Conservation (phyloP, 2,329 filamentous ascomycete species). For the Sordariomycetes sp. region DNA sequence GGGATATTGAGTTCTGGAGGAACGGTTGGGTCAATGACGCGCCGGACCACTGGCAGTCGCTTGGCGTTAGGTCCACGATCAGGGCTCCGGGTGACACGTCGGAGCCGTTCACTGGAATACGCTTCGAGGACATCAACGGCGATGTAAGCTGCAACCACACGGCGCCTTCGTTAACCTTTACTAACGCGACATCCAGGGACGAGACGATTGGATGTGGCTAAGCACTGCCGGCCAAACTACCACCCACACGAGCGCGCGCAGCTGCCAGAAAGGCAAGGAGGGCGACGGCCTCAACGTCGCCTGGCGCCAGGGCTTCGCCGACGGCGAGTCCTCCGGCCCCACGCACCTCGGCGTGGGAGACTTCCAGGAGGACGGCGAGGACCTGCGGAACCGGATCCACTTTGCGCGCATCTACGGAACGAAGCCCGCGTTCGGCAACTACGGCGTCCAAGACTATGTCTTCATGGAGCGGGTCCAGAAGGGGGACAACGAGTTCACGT, state of each 20-base stretch:
- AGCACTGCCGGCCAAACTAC: conserved; percentile 8
- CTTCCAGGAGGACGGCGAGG: neutral
- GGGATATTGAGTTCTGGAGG: conserved; percentile 4
- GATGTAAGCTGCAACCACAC: conserved; percentile 1
- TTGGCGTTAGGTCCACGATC: conserved; percentile 11
- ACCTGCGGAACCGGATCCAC: conserved; percentile 6
- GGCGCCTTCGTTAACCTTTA: neutral
- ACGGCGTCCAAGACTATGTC: conserved; percentile 8
- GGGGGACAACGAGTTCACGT: conserved; percentile 5
- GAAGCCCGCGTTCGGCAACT: neutral
- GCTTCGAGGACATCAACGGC: conserved; percentile 12
- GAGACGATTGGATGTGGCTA: conserved; percentile 15
- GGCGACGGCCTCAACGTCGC: conserved; percentile 13
- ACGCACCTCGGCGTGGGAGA: conserved; percentile 8
- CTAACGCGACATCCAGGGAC: conserved; percentile 4
- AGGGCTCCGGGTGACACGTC: conserved; percentile 2
- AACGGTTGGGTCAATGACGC: conserved; percentile 5
- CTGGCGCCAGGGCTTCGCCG: conserved; percentile 9
- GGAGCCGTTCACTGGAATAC: neutral
- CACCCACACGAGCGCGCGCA: conserved; percentile 13
- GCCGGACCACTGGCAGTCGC: conserved; percentile 19
- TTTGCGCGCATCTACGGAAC: conserved; percentile 10
- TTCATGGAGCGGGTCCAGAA: neutral
- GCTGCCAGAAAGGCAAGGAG: conserved; percentile 8
- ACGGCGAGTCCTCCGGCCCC: neutral